phyloP scores from a whole-genome alignment of 208 protist genomes.

The Trypanosomatidae sp. region DNA sequence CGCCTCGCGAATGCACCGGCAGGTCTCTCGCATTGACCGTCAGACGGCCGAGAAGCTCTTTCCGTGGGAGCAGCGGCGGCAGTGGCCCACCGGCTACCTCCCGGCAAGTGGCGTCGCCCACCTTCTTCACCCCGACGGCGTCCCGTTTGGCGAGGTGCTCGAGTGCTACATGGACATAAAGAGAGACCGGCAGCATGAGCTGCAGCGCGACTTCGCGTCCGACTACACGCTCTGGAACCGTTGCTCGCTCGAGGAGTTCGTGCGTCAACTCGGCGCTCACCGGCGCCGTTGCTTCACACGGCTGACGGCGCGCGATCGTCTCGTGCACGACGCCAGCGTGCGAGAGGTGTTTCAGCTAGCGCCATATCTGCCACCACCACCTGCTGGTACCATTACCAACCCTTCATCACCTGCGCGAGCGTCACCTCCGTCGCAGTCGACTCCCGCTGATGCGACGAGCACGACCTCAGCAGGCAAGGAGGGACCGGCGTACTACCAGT shows the following conservation, averaged over 20 bases:
- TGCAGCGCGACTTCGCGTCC: constrained; percentile 77
- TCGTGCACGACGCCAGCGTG: constrained; percentile 31
- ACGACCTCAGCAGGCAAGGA: background rate
- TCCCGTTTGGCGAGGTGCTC: constrained; percentile 58
- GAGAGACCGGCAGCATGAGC: constrained; percentile 29
- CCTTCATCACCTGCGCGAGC: background rate
- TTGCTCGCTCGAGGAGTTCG: constrained; percentile 46
- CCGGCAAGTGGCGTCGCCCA: constrained; percentile 75
- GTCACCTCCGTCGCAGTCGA: background rate
- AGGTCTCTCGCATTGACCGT: constrained; percentile 46
- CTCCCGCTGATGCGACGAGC: background rate
- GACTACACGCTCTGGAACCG: constrained; percentile 79
- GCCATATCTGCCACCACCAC: constrained; percentile 32
- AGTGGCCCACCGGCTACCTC: constrained; percentile 69
- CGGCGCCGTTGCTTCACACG: constrained; percentile 30
- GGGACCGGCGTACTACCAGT: constrained; percentile 34
- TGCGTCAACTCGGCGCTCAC: constrained; percentile 28
- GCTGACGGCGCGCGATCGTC: constrained; percentile 35
- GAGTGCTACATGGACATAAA: constrained; percentile 59
- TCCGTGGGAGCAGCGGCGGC: constrained; percentile 35
- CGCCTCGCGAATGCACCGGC: constrained; percentile 32
- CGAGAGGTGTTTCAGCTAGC: constrained; percentile 39
- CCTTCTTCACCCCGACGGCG: constrained; percentile 58
- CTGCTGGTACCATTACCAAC: background rate
- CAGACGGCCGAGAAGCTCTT: constrained; percentile 42